phyloP scores from a whole-genome alignment of 371 early-diverging fungal species.

The Batkoa obscura region DNA sequence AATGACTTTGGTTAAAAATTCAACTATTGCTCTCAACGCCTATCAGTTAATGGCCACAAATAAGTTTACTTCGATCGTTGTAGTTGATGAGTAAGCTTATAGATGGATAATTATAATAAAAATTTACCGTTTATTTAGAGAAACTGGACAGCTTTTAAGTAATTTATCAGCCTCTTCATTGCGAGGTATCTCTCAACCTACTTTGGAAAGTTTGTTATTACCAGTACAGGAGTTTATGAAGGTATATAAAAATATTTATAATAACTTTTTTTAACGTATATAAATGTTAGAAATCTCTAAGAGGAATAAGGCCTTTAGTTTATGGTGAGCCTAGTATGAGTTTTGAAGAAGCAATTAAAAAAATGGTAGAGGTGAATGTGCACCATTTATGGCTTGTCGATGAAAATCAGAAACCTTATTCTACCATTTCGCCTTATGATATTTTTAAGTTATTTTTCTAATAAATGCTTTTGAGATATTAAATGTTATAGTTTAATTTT shows the following conservation, averaged over 20 bases:
- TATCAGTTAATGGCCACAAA: conserved; percentile 1
- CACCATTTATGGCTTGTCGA: conserved; percentile 4
- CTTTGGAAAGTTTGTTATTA: background rate
- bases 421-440: conserved; percentile 4
- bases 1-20: background rate
- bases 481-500: no score
- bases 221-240: conserved; percentile 4
- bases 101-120: background rate
- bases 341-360: background rate
- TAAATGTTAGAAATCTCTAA: background rate
- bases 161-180: conserved; percentile 4
- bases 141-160: conserved; percentile 1
- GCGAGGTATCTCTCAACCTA: background rate
- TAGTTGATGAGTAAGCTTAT: background rate
- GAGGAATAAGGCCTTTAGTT: conserved; percentile 3
- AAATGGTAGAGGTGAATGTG: background rate
- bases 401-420: background rate
- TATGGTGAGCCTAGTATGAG: background rate
- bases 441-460: no score
- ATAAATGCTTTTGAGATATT: no score
- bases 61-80: background rate
- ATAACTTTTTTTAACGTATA: background rate
- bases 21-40: background rate
- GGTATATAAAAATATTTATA: background rate
- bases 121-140: background rate